These are phyloP conservation scores for Metschnikowia matae DNA, from an alignment of 805 yeast genomes.

Conservation along the genomic window DNA sequence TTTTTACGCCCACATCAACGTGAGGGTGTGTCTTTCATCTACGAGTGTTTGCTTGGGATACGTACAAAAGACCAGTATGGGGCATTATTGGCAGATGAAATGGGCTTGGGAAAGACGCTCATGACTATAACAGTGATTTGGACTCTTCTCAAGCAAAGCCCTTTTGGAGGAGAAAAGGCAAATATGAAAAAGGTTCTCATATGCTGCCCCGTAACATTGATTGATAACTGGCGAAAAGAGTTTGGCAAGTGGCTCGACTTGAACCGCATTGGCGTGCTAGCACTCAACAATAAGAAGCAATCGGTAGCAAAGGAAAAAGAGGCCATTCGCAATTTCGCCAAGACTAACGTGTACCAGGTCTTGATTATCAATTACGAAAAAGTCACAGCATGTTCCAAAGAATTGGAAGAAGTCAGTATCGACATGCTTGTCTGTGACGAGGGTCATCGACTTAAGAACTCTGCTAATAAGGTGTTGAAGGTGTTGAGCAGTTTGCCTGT, in stretches of 20 bases:
- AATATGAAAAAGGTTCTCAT: slow-evolving; percentile 59
- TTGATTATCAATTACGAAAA: slow-evolving; percentile 87
- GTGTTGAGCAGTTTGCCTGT: slow-evolving; percentile 55
- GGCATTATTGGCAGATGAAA: slow-evolving; percentile 89
- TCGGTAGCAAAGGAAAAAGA: slow-evolving; percentile 51
- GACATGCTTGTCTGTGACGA: slow-evolving; percentile 90
- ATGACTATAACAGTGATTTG: slow-evolving; percentile 81
- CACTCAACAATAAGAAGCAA: slow-evolving; percentile 45
- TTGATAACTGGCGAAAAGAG: slow-evolving; percentile 84
- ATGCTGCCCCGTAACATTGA: slow-evolving; percentile 88
- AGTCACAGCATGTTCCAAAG: slow-evolving; percentile 50
- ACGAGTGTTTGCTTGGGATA: slow-evolving; percentile 76
- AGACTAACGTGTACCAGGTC: slow-evolving; percentile 73
- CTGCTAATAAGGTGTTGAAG: slow-evolving; percentile 65
- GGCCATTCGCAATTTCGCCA: slow-evolving; percentile 57
- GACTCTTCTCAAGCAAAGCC: slow-evolving; percentile 73
- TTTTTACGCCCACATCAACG: slow-evolving; percentile 78
- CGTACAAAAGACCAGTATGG: slow-evolving; percentile 54
- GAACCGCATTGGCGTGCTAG: slow-evolving; percentile 61
- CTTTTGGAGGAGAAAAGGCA: slow-evolving; percentile 30
- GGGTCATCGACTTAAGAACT: slow-evolving; percentile 84
- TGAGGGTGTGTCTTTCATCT: slow-evolving; percentile 78
- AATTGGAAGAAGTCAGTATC: slow-evolving; percentile 43
- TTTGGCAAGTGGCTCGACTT: slow-evolving; percentile 83
- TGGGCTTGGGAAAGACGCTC: slow-evolving; percentile 88